Percentiles rank a stretch among this genome's conserved stretches.
Evolutionary conservation across 306 rosid genomes (phyloP).

Genomic region (Potentilla sterilis): DNA sequence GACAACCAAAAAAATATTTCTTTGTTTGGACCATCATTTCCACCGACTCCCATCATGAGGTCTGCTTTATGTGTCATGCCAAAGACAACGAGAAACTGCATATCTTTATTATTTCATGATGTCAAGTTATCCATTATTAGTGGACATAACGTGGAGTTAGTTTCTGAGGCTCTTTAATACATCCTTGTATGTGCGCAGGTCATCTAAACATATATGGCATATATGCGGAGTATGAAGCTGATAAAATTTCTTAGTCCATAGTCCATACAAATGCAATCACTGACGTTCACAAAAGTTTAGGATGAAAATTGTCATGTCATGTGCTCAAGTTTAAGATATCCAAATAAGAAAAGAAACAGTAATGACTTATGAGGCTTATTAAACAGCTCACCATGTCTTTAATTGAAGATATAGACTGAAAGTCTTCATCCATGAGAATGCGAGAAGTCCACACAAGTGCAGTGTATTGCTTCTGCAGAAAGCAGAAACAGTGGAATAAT

Average conservation of each 20-base stretch:
- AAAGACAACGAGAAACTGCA: background rate
- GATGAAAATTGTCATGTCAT: background rate
- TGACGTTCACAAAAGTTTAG: background rate
- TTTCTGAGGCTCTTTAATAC: background rate
- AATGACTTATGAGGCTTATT: background rate
- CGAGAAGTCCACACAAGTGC: slow-evolving; percentile 92
- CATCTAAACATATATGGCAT: background rate
- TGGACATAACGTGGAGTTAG: background rate
- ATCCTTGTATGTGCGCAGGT: background rate
- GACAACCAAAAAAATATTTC: background rate
- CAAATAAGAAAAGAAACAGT: background rate
- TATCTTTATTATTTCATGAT: background rate
- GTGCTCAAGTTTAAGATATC: background rate
- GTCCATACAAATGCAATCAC: background rate
- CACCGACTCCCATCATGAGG: background rate
- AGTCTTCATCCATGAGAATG: slow-evolving; percentile 62
- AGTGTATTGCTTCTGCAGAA: slow-evolving; percentile 80
- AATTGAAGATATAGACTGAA: slow-evolving; percentile 48
- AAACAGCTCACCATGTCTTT: slow-evolving; percentile 47
- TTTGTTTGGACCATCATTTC: background rate
- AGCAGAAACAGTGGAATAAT: slow-evolving; percentile 16
- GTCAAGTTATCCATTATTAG: background rate
- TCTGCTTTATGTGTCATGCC: background rate
- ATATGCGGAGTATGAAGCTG: background rate
- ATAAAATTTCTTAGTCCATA: background rate